These are phyloP conservation scores for Dendrothele bispora DNA, from an alignment of 768 basidiomycete species.

Conservation along the genomic window DNA sequence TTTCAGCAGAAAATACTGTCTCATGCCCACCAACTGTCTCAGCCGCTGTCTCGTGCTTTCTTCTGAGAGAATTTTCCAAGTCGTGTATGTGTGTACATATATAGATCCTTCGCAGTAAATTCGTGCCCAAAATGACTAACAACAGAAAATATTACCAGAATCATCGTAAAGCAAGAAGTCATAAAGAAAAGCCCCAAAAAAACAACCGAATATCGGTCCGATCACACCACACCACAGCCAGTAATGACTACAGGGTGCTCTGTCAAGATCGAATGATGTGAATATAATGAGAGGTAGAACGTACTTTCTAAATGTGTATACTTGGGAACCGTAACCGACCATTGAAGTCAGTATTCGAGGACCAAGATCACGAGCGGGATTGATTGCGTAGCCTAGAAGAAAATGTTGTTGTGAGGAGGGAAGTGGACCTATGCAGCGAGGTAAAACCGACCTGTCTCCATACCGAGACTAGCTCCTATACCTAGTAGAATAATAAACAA, in stretches of 20 bases:
- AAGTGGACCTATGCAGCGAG: neutral
- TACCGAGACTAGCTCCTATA: slow-evolving; percentile 57
- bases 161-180: slow-evolving; percentile 63
- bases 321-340: slow-evolving; percentile 62
- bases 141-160: slow-evolving; percentile 50
- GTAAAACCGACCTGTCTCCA: slow-evolving; percentile 55
- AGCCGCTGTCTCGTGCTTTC: too few relatives aligned
- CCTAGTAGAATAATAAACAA: slow-evolving; percentile 61
- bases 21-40: too few relatives aligned
- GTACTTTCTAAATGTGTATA: slow-evolving; percentile 43
- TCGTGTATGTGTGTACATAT: too few relatives aligned
- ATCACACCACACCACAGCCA: slow-evolving; percentile 73
- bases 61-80: too few relatives aligned
- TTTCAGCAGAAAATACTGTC: too few relatives aligned
- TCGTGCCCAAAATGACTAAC: too few relatives aligned
- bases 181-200: slow-evolving; percentile 55
- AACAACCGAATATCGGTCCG: slow-evolving; percentile 59
- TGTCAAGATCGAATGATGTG: slow-evolving; percentile 11
- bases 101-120: too few relatives aligned
- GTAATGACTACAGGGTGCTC: slow-evolving; percentile 56
- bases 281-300: slow-evolving; percentile 26
- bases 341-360: slow-evolving; percentile 70
- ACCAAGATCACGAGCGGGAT: slow-evolving; percentile 58
- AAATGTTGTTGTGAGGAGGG: too few relatives aligned
- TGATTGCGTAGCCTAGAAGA: slow-evolving; percentile 37